Evolutionary conservation across 805 yeast species (phyloP).

Genomic region (Ogataea angusta): DNA sequence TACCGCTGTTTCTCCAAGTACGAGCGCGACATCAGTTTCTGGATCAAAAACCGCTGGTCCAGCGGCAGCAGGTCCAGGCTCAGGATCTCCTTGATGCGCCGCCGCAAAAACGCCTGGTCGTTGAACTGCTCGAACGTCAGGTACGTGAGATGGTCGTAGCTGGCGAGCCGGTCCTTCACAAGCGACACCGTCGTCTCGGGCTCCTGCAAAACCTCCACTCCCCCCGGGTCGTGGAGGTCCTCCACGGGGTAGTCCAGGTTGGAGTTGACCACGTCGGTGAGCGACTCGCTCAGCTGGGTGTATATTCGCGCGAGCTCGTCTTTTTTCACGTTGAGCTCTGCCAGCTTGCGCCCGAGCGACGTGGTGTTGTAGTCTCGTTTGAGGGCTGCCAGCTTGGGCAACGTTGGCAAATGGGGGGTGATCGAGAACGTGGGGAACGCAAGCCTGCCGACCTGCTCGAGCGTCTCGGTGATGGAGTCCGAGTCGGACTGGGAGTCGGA

Average conservation of each 20-base stretch:
- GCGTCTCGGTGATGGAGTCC: slow-evolving; percentile 42
- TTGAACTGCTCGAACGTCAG: slow-evolving; percentile 34
- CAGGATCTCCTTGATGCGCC: slow-evolving; percentile 47
- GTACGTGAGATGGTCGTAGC: slow-evolving; percentile 29
- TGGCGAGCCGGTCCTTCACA: slow-evolving; percentile 11
- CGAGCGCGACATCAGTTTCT: slow-evolving; percentile 67
- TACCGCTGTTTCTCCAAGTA: slow-evolving; percentile 45
- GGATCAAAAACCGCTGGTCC: slow-evolving; percentile 50
- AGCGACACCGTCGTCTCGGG: slow-evolving; percentile 10
- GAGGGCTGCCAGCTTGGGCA: slow-evolving; percentile 29
- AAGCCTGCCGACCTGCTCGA: slow-evolving; percentile 51
- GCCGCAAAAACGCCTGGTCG: slow-evolving; percentile 39
- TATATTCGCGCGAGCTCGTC: slow-evolving; percentile 24
- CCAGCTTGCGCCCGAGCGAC: slow-evolving; percentile 27
- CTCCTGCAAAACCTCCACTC: slow-evolving; percentile 18
- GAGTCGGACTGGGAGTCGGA: slow-evolving; percentile 26
- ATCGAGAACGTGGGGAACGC: slow-evolving; percentile 25
- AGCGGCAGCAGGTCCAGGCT: slow-evolving; percentile 37
- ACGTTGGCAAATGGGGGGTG: slow-evolving; percentile 30
- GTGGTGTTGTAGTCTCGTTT: slow-evolving; percentile 9
- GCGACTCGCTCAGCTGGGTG: slow-evolving; percentile 28
- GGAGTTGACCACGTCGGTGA: slow-evolving; percentile 42
- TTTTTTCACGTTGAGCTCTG: slow-evolving; percentile 26
- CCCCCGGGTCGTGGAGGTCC: slow-evolving; percentile 32
- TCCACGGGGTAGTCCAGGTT: slow-evolving; percentile 50